Evolutionary conservation across 179 eudicot genomes (phyloP), one percentile per base, ranked within the genome.

Genomic region (Monotropa hypopitys): DNA sequence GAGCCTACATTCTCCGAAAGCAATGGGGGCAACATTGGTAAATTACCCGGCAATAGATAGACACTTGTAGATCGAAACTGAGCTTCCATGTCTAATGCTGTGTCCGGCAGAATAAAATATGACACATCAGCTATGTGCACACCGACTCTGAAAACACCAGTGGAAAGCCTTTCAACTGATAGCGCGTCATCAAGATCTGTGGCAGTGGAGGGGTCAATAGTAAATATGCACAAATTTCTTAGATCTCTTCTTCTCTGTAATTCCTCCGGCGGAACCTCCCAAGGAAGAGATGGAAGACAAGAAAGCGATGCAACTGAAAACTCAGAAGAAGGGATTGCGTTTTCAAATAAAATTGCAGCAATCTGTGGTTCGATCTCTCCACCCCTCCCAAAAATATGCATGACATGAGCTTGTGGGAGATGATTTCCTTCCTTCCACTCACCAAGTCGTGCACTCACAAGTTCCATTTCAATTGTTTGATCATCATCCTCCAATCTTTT

Each of bases 121-220:
- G 99, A 93, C 9, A 82, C 97, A 79, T 95, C 99, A 73, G 97
- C 91, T 49, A 95, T 90, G 83, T 95, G 99, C 67, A 95, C 97
- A 67, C 99, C 97, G 3, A 93, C 93, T 83, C 93, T 85, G 71
- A 76, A 85, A 46, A 74, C 72, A 42, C 87, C 91, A 81, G 69
- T 73, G 30, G 91, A 77, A 65, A 90, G 40, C 85, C 70, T 92
- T 82, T 92, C 92, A 62, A 93, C 83, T 23, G 99, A 95, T 40
- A 95, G 82, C 20, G 97, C 99, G 84, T 95, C 99, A 83, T 95
- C 99, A 42, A 93, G 91, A 85, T 95, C 97, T 18, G 93, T 87
- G 47, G 99, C 97, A 75, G 90, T 86, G 47, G 92, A 75, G 68
- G 99, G 97, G 82, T 95, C 99, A 62, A 95, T 93, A 12, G 99